A percentile compares a stretch with the other conserved stretches of the same genome.
Evolutionary conservation across 306 rosid species (phyloP).

Genomic region (Vigna angularis): DNA sequence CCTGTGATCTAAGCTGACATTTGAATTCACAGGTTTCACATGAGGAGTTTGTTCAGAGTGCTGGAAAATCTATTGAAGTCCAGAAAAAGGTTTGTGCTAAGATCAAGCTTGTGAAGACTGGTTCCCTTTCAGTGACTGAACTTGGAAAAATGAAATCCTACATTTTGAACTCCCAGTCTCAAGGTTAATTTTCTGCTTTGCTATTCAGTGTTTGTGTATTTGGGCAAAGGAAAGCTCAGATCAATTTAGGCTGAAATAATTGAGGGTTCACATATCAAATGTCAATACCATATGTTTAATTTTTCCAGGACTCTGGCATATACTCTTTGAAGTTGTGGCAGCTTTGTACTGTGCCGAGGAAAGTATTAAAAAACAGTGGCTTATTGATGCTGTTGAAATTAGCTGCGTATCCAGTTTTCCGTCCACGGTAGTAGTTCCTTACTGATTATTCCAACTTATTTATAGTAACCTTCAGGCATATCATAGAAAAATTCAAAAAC

Average conservation of each 20-base stretch:
- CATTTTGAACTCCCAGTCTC: conserved; percentile 64
- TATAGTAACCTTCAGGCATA: conserved; percentile 4
- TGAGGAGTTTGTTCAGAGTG: conserved; percentile 59
- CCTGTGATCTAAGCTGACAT: conserved; percentile 23
- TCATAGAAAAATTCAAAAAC: conserved; percentile 20
- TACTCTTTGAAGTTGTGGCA: conserved; percentile 78
- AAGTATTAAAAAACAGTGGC: conserved; percentile 81
- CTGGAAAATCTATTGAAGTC: conserved; percentile 46
- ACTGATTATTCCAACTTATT: conserved; percentile 22
- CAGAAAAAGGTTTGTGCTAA: conserved; percentile 68
- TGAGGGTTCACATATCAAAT: background rate
- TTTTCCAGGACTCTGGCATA: conserved; percentile 78
- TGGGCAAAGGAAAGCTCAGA: conserved; percentile 10
- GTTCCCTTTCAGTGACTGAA: conserved; percentile 74
- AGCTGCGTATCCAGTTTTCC: conserved; percentile 86
- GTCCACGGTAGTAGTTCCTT: conserved; percentile 70
- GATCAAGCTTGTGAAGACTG: conserved; percentile 72
- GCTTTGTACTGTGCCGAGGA: conserved; percentile 83
- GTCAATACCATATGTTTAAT: conserved; percentile 32
- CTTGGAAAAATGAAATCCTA: conserved; percentile 76
- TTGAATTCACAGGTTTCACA: conserved; percentile 64
- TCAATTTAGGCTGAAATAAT: conserved; percentile 30
- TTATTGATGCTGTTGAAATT: conserved; percentile 81
- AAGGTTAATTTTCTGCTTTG: conserved; percentile 52
- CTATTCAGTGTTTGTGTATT: conserved; percentile 4